Conservation (phyloP, 2,329 filamentous ascomycete genomes). For the Colletotrichum sp. region DNA sequence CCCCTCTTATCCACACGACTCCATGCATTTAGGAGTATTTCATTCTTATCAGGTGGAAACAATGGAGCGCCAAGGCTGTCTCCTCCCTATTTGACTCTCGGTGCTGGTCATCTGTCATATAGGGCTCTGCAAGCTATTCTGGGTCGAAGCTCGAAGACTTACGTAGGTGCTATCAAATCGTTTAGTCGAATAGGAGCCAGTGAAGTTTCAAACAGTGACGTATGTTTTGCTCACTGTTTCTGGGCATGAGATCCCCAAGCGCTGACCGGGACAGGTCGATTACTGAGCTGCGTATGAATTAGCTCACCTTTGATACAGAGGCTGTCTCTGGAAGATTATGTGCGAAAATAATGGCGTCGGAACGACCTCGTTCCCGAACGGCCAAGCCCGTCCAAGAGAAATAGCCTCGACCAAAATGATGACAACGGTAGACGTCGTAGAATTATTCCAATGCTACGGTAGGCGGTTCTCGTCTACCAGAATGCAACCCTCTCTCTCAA, state of each 20-base stretch:
- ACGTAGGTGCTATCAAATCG: background rate
- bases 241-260: background rate
- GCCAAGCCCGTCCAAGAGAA: background rate
- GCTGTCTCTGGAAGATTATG: background rate
- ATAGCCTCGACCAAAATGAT: background rate
- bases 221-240: background rate
- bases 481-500: background rate
- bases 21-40: background rate
- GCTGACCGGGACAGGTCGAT: background rate
- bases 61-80: background rate
- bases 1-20: background rate
- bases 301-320: background rate
- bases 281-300: background rate
- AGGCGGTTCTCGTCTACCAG: background rate
- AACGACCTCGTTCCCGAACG: background rate
- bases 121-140: background rate
- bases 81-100: background rate
- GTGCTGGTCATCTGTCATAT: background rate
- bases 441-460: background rate
- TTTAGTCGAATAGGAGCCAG: fast-evolving
- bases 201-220: background rate
- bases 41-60: background rate
- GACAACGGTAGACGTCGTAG: background rate
- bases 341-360: background rate
- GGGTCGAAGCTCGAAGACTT: background rate